phyloP scores from a whole-genome alignment of 108 stramenopile species.

The Cylindrotheca fusiformis region DNA sequence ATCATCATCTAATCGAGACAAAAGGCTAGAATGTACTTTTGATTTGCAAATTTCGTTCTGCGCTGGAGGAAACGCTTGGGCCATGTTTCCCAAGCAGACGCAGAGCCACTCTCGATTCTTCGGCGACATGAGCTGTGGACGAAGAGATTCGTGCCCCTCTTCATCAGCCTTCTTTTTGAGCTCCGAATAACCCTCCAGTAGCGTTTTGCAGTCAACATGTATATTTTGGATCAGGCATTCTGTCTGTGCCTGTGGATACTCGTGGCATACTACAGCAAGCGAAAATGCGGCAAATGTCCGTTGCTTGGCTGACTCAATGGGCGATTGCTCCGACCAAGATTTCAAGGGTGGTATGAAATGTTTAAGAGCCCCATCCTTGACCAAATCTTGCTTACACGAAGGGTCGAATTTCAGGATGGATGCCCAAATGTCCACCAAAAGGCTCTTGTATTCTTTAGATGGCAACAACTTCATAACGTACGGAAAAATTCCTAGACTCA shows the following conservation, averaged over 20 bases:
- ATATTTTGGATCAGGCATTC: constrained; percentile 83
- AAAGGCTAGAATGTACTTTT: constrained; percentile 63
- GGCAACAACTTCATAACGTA: constrained; percentile 95
- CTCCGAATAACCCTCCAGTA: constrained; percentile 51
- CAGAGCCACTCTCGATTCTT: constrained; percentile 82
- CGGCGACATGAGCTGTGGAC: constrained; percentile 25
- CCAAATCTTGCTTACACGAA: constrained; percentile 88
- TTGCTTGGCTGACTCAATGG: constrained; percentile 62
- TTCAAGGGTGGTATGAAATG: constrained; percentile 87
- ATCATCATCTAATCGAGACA: constrained; percentile 57
- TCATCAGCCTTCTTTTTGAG: constrained; percentile 15
- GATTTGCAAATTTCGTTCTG: constrained; percentile 62
- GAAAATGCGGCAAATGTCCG: constrained; percentile 89
- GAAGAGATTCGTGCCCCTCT: neutral
- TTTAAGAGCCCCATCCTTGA: constrained; percentile 80
- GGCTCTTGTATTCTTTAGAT: constrained; percentile 89
- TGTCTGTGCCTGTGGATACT: constrained; percentile 78
- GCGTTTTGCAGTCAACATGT: constrained; percentile 55
- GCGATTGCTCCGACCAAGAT: constrained; percentile 36
- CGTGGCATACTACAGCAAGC: constrained; percentile 74
- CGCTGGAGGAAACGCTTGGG: constrained; percentile 53
- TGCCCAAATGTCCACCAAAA: constrained; percentile 95
- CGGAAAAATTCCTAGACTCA: constrained; percentile 95
- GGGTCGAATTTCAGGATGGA: constrained; percentile 89
- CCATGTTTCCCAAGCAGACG: constrained; percentile 78